Percentiles rank a stretch among this genome's conserved stretches.
These are phyloP conservation scores for Simmondsia chinensis DNA, from an alignment of 148 eudicot species.

Conservation along the genomic window DNA sequence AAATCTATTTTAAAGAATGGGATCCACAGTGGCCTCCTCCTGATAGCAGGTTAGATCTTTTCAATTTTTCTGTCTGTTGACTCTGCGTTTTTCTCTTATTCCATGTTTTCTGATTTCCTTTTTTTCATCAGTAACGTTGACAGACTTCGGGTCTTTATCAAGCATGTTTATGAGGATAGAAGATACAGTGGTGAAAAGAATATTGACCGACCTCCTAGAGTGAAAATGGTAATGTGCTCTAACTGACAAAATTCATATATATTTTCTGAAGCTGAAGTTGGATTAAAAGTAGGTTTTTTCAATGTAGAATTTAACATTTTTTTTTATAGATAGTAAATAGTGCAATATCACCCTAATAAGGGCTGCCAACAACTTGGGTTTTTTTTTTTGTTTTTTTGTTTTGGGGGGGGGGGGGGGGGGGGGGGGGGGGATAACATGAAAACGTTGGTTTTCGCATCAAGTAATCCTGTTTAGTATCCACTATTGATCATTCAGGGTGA, in stretches of 20 bases:
- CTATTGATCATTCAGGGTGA: slow-evolving; percentile 53
- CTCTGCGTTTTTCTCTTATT: neutral
- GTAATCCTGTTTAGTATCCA: slow-evolving; percentile 6
- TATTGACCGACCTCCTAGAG: slow-evolving; percentile 60
- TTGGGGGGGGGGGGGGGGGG: too few relatives aligned
- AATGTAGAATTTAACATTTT: too few relatives aligned
- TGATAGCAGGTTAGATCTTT: slow-evolving; percentile 64
- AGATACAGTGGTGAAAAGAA: slow-evolving; percentile 82
- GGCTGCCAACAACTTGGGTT: too few relatives aligned
- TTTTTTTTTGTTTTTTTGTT: too few relatives aligned
- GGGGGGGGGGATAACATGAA: too few relatives aligned
- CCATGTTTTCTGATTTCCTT: neutral
- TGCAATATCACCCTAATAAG: too few relatives aligned
- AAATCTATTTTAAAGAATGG: slow-evolving; percentile 88
- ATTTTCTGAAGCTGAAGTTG: too few relatives aligned
- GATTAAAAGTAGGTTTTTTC: neutral
- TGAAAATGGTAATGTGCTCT: slow-evolving; percentile 38
- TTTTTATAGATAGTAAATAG: too few relatives aligned
- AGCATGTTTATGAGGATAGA: slow-evolving; percentile 91
- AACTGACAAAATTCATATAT: too few relatives aligned
- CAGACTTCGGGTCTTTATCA: slow-evolving; percentile 79
- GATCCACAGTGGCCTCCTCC: slow-evolving; percentile 72
- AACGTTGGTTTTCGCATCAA: too few relatives aligned
- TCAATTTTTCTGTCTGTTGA: slow-evolving; percentile 8
- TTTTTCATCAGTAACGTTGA: slow-evolving; percentile 59